Evolutionary conservation across 1,284 basidiomycete genomes (phyloP), one percentile per base, ranked within the genome.

Genomic region (Singerocomus inundabilis): DNA sequence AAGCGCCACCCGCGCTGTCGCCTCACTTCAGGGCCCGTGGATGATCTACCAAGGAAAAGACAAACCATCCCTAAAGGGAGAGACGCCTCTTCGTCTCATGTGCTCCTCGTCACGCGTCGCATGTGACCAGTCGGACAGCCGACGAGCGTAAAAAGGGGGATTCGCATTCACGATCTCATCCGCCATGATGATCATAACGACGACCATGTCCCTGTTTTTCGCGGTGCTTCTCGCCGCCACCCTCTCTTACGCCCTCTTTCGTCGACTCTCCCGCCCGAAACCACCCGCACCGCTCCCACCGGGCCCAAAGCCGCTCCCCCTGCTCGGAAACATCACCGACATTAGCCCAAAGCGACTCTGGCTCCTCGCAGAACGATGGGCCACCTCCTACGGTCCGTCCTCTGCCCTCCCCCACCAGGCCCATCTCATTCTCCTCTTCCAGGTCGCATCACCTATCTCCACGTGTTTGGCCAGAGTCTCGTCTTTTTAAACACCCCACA

Each of bases 381-480:
- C 76, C 11, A 74, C 72, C 48, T 57, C 73, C 48, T 80, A 75
- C 51, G 79, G 79, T 80, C 44, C 59, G 76, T 63, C 33, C 9
- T 13, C 28, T 16, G n/a, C n/a, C n/a, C n/a, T n/a, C n/a, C n/a
- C n/a, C n/a, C n/a, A n/a, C n/a, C n/a, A n/a, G n/a, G n/a, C n/a
- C n/a, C n/a, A n/a, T n/a, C n/a, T n/a, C n/a, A n/a, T n/a, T n/a
- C n/a, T n/a, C n/a, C n/a, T n/a, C n/a, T n/a, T n/a, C n/a, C n/a
- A n/a, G 85, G 86, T 52, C 77, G 78, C 41, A 70, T 88, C 55
- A 77, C 81, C 6, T 84, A 86, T 59, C 66, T 88, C n/a, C 79
- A 84, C 57, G 66, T 87, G 25, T 72, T 85, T 33, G 83, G 84
- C 2, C 79, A 82, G 51, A 76, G 79, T 13, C 73, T 88, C 37